Base-by-base conservation (phyloP, 2,329 filamentous ascomycete species). In the Fusarium heterosporum region DNA sequence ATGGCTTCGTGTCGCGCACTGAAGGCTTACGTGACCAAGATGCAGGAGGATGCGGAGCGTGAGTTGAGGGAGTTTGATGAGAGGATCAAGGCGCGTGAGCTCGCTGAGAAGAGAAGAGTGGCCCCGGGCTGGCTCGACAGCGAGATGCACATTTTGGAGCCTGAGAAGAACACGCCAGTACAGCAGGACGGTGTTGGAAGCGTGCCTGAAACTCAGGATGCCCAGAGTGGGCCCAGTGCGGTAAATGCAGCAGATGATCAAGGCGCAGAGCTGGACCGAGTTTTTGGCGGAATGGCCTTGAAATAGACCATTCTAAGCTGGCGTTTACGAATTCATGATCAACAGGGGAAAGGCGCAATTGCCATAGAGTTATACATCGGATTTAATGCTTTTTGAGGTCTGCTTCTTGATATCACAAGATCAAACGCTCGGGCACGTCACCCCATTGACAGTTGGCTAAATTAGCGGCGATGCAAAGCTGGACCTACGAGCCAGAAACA, bases 91-190 rank as follows among this genome's bases (percentile, higher is more conserved):
- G 86, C 84, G 38, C 82, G 89, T 57, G 91, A 94, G 65, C 80
- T 94, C 63, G 90, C 90, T 6, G 91, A 94, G 85, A 95, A 93
- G 84, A 83, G 93, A 68, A 82, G 91, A 54, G 85, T 93, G 17
- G 92, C 92, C 12, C 92, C 92, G 0, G 92, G 92, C 1, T 96
- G 91, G 90, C 79, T 95, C 70, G 92, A 95, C 72, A 91, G 90
- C 70, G 89, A 92, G 55, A 85, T 87, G 49, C 82, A 88, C 52
- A 79, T 95, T 46, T 77, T 95, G 50, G 85, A 91, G 78, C 92
- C 92, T 0, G 87, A 90, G 78, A 85, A 82, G 71, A 72, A 30
- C 11, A 79, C 78, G 30, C 71, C 75, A 2, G 73, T 60, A 9
- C 64, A 73, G 38, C 71, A 74, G 12, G 72, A 74, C n/a, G 70